Base-by-base conservation (phyloP, 148 eudicot species). In the Rhododendron vialii region DNA sequence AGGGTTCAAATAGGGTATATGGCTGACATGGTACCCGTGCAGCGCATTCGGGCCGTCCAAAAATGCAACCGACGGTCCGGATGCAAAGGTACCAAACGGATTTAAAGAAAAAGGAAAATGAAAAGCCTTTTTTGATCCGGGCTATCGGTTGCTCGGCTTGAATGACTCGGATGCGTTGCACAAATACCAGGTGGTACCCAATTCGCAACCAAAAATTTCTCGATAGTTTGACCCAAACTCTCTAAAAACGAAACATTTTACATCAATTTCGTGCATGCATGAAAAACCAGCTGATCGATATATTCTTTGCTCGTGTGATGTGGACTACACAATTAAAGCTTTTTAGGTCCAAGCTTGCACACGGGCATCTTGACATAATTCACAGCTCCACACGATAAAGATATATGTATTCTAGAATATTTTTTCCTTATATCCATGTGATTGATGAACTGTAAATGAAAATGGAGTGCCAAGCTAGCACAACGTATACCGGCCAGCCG, bases 221-320 rank as follows among this genome's bases (percentile, higher is more conserved):
- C 7, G 43, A 41, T 41, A 4, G 7, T 24, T 26, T 24, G 69
- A 7, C 69, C 14, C 5, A 67, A 65, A 26, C 73, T 26, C 33
- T 65, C 33, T 11, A 1, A 9, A 1, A 8, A n/a, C 13, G 0
- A 63, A n/a, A 67, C 74, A 26, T 11, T 22, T 61, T 67, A 26
- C 33, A n/a, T 67, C 9, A 69, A 26, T 69, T 30, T 33, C 36
- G 38, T 33, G 76, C 76, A 71, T 71, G 76, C 41, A 30, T 71
- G 76, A 3, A 69, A 28, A 28, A 69, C 28, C 75, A 13, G 43
- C 43, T 41, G 43, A 41, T 41, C 12, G 1, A 69, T 15, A 71
- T 30, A 71, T 71, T 71, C 76, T 71, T 71, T 30, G 76, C 20
- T 71, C 76, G 76, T 71, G 76, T 71, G 76, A 71, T 33, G 76